Evolutionary conservation across 768 basidiomycete genomes (phyloP), one percentile per base, ranked within the genome.

Genomic region (Mycena kentingensis): DNA sequence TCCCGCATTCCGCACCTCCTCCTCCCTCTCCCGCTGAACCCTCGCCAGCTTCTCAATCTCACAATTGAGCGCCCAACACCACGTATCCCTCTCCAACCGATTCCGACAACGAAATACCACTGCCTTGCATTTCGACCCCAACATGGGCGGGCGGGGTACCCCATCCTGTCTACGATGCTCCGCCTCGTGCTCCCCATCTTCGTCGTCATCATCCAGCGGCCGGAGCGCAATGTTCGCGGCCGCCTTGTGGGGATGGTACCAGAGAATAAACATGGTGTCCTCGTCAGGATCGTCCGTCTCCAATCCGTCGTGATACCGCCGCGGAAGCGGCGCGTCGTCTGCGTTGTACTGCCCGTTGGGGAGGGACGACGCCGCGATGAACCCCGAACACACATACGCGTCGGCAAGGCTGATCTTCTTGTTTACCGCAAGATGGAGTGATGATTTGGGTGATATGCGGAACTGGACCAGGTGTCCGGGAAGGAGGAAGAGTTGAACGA

Each of bases 11-110:
- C 88, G 77, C 62, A 90, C 66, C 60, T 68, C 78, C 35, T 75
- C 77, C 67, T 95, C 93, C 58, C 90, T 74, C 18, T 78, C 80
- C 55, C 65, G 72, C 61, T 84, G 82, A 8, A 70, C 70, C 63
- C 90, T 75, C 32, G 82, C 82, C 13, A 88, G 70, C 65, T 84
- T 85, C 70, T 98, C 93, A 55, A 97, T 93, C 72, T 96, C 93
- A 38, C 81, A 81, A 55, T 91, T 93, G 60, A 98, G 70, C 1
- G 91, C 92, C 88, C 90, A 97, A 61, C 93, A 93, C 95, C 95
- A 98, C 25, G 87, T 79, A 67, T 98, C 94, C 25, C 95, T 76
- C 69, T 98, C 96, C 31, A 98, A 74, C 70, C 85, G 84, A 64
- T 84, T 93, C 65, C 93, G 77, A 46, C 88, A 84, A 55, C 84